These are phyloP conservation scores for Alternaria incomplexa DNA, from an alignment of 2,329 filamentous ascomycete genomes.

Conservation along the genomic window DNA sequence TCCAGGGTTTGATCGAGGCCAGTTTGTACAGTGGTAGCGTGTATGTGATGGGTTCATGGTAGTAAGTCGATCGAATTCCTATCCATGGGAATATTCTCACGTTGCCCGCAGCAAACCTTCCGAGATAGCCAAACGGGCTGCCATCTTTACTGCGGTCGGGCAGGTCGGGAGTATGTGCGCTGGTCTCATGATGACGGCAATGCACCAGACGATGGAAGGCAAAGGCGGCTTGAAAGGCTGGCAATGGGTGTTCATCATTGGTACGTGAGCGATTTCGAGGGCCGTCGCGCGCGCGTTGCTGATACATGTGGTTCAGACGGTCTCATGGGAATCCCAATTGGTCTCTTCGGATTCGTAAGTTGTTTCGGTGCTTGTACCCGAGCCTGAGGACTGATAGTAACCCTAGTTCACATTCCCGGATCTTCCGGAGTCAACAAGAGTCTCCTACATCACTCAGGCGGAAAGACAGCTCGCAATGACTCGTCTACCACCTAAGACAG, in stretches of 20 bases:
- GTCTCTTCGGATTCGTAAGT: slow-evolving; percentile 28
- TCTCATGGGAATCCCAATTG: slow-evolving; percentile 30
- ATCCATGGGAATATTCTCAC: background rate
- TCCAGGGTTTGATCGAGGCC: slow-evolving; percentile 30
- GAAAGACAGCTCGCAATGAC: slow-evolving; percentile 26
- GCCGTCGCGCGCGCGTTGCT: background rate
- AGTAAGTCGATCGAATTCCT: slow-evolving; percentile 21
- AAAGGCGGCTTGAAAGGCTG: slow-evolving; percentile 24
- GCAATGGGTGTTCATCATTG: slow-evolving; percentile 36
- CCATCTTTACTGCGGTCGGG: slow-evolving; percentile 33
- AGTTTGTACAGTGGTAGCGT: slow-evolving; percentile 30
- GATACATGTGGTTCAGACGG: slow-evolving; percentile 17
- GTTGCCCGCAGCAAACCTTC: slow-evolving; percentile 19
- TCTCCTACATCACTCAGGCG: slow-evolving; percentile 16
- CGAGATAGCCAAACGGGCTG: slow-evolving; percentile 33
- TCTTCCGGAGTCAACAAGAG: slow-evolving; percentile 22
- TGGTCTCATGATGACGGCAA: slow-evolving; percentile 35
- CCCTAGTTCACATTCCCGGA: slow-evolving; percentile 28
- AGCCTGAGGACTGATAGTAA: background rate
- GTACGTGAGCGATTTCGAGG: slow-evolving; percentile 4
- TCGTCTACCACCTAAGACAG: slow-evolving; percentile 27
- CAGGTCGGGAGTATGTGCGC: slow-evolving; percentile 36
- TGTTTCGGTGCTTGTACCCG: background rate
- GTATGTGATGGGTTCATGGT: slow-evolving; percentile 35
- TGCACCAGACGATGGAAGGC: slow-evolving; percentile 30